phyloP scores from a whole-genome alignment of 495 filamentous ascomycete genomes.

The Talaromyces wortmannii region DNA sequence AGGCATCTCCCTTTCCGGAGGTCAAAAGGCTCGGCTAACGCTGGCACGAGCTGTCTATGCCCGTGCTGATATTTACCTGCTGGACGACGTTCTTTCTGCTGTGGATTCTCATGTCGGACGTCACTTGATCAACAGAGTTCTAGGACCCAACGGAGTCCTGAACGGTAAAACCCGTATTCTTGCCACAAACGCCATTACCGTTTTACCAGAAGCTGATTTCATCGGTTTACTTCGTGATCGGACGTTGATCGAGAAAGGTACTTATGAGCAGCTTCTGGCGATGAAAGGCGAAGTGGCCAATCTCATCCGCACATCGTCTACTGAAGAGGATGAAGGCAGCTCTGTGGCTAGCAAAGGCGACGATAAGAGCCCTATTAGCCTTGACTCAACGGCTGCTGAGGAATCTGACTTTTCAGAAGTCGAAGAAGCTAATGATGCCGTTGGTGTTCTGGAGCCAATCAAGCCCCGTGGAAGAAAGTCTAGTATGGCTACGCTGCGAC shows the following conservation, averaged over 20 bases:
- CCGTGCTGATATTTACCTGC: conserved; percentile 89
- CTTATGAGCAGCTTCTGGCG: conserved; percentile 82
- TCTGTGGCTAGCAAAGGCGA: conserved; percentile 44
- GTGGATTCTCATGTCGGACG: conserved; percentile 97
- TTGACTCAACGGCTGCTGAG: conserved; percentile 45
- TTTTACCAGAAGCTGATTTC: conserved; percentile 79
- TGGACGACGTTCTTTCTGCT: conserved; percentile 91
- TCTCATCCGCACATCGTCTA: conserved; percentile 71
- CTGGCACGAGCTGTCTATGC: conserved; percentile 95
- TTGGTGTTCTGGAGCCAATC: conserved; percentile 68
- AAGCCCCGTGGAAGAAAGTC: conserved; percentile 45
- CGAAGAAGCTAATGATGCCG: conserved; percentile 65
- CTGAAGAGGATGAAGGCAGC: conserved; percentile 53
- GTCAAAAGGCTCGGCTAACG: conserved; percentile 94
- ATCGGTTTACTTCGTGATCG: conserved; percentile 80
- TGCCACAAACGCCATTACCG: conserved; percentile 92
- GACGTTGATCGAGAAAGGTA: conserved; percentile 77
- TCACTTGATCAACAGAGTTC: conserved; percentile 88
- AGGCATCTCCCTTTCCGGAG: conserved; percentile 93
- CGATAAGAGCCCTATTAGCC: conserved; percentile 40
- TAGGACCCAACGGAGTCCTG: conserved; percentile 79
- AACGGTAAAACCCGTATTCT: conserved; percentile 84
- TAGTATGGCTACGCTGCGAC: conserved; percentile 72
- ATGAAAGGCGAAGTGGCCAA: conserved; percentile 89
- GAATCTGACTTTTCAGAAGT: conserved; percentile 49